These are phyloP conservation scores for Gracilaria gracilis DNA, from an alignment of 23 red algal genomes.

Conservation along the genomic window DNA sequence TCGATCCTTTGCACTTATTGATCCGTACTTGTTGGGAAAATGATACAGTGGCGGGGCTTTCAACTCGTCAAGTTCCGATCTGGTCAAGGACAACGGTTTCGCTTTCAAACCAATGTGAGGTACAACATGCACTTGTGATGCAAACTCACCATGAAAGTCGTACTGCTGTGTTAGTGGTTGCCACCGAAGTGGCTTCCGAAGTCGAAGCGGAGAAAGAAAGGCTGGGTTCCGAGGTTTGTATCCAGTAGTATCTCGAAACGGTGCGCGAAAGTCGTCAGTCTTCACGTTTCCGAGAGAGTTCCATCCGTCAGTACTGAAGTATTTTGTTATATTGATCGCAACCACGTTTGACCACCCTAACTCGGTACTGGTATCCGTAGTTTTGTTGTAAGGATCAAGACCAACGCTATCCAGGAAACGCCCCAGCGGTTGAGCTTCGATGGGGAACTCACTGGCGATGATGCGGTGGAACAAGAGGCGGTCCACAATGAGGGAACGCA, in stretches of 20 bases:
- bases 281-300: conserved; percentile 27
- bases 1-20: conserved; percentile 6
- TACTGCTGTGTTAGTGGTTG: conserved; percentile 33
- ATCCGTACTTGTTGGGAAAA: background rate
- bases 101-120: conserved; percentile 34
- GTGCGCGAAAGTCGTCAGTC: background rate
- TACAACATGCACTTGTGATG: conserved; percentile 19
- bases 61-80: background rate
- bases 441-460: conserved; percentile 2
- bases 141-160: conserved; percentile 41
- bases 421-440: conserved; percentile 5
- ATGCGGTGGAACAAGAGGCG: conserved; percentile 27
- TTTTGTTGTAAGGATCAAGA: conserved; percentile 28
- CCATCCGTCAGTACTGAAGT: conserved; percentile 49
- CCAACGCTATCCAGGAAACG: conserved; percentile 23
- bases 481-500: background rate
- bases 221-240: conserved; percentile 46
- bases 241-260: conserved; percentile 27
- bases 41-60: conserved; percentile 15
- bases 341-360: conserved; percentile 39
- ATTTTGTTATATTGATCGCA: background rate
- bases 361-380: background rate
- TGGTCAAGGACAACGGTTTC: conserved; percentile 1
- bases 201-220: background rate
- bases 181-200: conserved; percentile 33